These are phyloP conservation scores for Aspergillus campestris DNA, from an alignment of 495 filamentous ascomycete genomes.

Conservation along the genomic window DNA sequence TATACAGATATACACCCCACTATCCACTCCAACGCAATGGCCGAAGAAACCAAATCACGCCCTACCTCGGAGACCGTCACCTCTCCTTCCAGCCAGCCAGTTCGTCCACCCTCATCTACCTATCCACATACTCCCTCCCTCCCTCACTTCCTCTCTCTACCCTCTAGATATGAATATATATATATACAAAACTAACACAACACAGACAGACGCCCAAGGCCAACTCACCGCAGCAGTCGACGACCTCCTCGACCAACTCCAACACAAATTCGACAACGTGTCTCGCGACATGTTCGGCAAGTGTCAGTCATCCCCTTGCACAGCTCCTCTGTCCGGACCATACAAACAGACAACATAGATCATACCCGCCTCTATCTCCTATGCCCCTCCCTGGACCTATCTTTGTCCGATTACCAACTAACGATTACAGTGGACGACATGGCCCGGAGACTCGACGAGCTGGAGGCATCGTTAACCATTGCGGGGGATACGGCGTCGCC, in stretches of 20 bases:
- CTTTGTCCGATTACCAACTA: background rate
- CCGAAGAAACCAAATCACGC: background rate
- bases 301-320: slow-evolving; percentile 45
- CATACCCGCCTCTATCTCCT: no score
- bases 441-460: slow-evolving; percentile 77
- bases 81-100: background rate
- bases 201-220: slow-evolving; percentile 43
- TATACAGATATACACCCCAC: background rate
- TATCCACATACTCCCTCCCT: background rate
- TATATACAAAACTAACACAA: background rate
- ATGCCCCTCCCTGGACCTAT: no score
- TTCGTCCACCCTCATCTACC: background rate
- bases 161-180: no score
- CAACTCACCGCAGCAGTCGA: slow-evolving; percentile 69
- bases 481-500: slow-evolving; percentile 8
- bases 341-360: no score
- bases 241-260: slow-evolving; percentile 73
- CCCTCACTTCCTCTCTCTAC: no score
- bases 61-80: background rate
- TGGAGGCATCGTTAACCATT: slow-evolving; percentile 56
- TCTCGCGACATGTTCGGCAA: slow-evolving; percentile 82
- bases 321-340: background rate
- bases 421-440: slow-evolving; percentile 78
- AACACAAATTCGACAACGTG: slow-evolving; percentile 72
- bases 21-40: background rate